Evolutionary conservation across 225 moss, liverwort and hornwort species (phyloP), one percentile per base, ranked within the genome.

Genomic region (Pleurozium schreberi): DNA sequence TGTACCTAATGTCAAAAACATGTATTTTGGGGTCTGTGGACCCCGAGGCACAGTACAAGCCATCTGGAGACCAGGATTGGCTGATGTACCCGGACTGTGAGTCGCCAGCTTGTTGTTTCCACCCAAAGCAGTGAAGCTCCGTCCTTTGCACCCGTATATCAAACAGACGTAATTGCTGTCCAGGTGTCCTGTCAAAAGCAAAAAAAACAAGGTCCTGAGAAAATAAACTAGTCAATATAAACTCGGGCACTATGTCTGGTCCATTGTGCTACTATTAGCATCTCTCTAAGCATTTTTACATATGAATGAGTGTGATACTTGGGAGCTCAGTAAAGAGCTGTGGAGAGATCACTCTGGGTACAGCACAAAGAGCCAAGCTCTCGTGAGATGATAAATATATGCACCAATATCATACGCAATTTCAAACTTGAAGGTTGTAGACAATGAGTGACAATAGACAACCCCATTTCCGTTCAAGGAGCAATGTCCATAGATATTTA

Each of bases 11-110:
- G 90, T 99, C 99, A 88, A 97, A 99, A 21, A 99, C 87, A 71
- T 95, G 95, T 36, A 99, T 99, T 84, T 95, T 99, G 22, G 99
- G 96, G 88, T 99, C 99, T 11, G 95, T 95, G 65, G 97, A 97
- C 59, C 99, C 99, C 42, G 99, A 97, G 87, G 94, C 96, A 49
- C 93, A 94, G 87, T 96, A 96, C 82, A 92, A 90, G 30, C 99
- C 99, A 90, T 99, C 99, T 66, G 99, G 99, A 66, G 99, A 99
- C 99, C 99, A 99, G 33, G 97, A 95, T 87, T 97, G 97, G 59
- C 93, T 96, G 80, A 99, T 90, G 75, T 96, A 96, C 60, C 95
- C 95, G 26, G 97, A 96, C 85, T 96, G 96, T 27, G 95, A 47
- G 45, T 95, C 95, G 63, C 94, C 92, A 66, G 87, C 91, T 58